phyloP scores from a whole-genome alignment of 108 stramenopile species.

The Cyclostephanos invisitatus region DNA sequence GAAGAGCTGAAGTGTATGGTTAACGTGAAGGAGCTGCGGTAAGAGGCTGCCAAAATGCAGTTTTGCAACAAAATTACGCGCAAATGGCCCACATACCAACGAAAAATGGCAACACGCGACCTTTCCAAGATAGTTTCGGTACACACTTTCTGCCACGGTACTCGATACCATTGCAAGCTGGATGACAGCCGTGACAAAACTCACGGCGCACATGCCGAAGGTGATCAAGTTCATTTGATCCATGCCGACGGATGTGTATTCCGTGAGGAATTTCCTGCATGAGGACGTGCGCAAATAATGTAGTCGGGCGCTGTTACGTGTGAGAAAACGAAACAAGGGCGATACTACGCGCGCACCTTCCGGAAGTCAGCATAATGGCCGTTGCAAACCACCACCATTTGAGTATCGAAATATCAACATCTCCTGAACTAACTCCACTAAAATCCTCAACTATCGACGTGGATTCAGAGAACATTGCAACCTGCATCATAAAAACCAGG shows the following conservation, averaged over 20 bases:
- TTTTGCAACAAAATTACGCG: not conserved
- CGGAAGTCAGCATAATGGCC: constrained; percentile 39
- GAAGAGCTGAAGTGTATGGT: constrained; percentile 30
- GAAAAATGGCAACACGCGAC: constrained; percentile 49
- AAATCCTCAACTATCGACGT: constrained; percentile 48
- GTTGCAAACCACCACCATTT: constrained; percentile 80
- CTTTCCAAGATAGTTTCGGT: constrained; percentile 59
- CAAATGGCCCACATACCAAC: constrained; percentile 40
- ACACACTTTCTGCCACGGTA: constrained; percentile 39
- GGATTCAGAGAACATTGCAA: constrained; percentile 59
- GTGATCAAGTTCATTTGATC: constrained; percentile 45
- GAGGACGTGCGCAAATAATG: not conserved
- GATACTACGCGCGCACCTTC: constrained; percentile 16
- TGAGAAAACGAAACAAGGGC: not conserved
- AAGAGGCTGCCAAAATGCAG: not conserved
- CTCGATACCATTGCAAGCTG: constrained; percentile 44
- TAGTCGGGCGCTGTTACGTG: not conserved
- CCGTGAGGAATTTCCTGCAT: constrained; percentile 29
- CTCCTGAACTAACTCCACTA: constrained; percentile 7
- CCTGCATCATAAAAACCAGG: constrained; percentile 52
- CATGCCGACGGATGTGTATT: constrained; percentile 20
- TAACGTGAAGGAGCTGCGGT: not conserved
- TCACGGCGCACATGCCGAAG: constrained; percentile 48
- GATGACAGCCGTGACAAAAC: constrained; percentile 47
- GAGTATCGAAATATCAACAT: constrained; percentile 32